These are phyloP conservation scores for Immersiporthe knoxdaviesiana DNA, from an alignment of 2,329 filamentous ascomycete genomes.

Conservation along the genomic window DNA sequence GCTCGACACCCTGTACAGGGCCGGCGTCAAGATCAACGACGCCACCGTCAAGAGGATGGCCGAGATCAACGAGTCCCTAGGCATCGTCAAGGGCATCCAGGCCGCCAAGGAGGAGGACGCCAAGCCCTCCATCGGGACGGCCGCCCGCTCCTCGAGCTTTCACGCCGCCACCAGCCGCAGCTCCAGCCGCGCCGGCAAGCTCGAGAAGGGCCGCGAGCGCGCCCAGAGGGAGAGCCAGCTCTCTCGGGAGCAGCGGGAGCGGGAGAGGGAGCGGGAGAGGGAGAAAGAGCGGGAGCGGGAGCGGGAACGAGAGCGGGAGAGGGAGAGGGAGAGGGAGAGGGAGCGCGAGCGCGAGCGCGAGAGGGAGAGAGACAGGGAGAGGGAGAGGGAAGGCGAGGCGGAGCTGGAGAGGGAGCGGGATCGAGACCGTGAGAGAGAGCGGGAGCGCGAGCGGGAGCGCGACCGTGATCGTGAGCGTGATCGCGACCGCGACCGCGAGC, in stretches of 20 bases:
- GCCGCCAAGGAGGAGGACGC: conserved; percentile 46
- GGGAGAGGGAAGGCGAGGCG: conserved; percentile 29
- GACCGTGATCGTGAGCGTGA: conserved; percentile 20
- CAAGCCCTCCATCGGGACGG: conserved; percentile 34
- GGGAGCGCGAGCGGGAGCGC: conserved; percentile 31
- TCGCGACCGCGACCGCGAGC: too few species aligned
- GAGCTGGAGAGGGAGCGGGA: conserved; percentile 24
- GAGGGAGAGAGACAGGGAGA: conserved; percentile 31
- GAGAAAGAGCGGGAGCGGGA: conserved; percentile 31
- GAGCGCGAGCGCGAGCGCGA: conserved; percentile 29
- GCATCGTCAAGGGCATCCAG: conserved; percentile 44
- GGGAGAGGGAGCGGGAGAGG: conserved; percentile 18
- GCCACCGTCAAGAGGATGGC: conserved; percentile 36
- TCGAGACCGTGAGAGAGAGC: conserved; percentile 21
- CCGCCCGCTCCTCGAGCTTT: conserved; percentile 33
- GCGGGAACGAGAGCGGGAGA: conserved; percentile 30
- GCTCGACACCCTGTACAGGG: conserved; percentile 39
- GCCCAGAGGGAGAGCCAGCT: conserved; percentile 33
- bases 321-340: conserved; percentile 29
- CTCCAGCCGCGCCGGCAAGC: conserved; percentile 32
- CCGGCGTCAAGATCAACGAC: conserved; percentile 41
- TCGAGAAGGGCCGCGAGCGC: conserved; percentile 31
- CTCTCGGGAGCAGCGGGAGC: conserved; percentile 18
- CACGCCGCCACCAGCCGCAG: conserved; percentile 24
- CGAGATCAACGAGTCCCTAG: conserved; percentile 43